Base-by-base conservation (phyloP, 2,329 filamentous ascomycete genomes). In the Fusarium phyllophilum region DNA sequence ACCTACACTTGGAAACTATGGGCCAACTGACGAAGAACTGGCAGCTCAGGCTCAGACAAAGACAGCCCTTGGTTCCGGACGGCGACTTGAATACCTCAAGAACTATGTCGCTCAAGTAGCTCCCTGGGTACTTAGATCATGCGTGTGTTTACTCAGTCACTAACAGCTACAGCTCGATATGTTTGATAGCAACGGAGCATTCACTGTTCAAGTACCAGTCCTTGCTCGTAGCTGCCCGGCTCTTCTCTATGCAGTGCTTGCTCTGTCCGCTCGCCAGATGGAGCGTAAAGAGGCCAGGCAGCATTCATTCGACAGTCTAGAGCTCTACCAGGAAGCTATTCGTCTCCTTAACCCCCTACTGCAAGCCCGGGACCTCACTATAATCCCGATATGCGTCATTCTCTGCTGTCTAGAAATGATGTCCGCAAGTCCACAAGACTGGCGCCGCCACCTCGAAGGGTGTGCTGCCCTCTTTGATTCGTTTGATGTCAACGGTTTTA, bases 391-490 rank as follows among this genome's bases (percentile, higher is more conserved):
- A n/a, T 84, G 83, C 57, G 79, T 81, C 18, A 79, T 85, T 6
- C 78, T 85, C 3, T 84, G 83, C 69, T 80, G 79, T 52, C 72
- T 84, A n/a, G 83, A 85, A 75, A 84, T 85, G 83, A 84, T 84
- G 82, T 83, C 81, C 9, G 82, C 81, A 33, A 81, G 81, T 60
- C 80, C 79, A 1, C 78, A 78, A 38, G 87, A 88, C 66, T 90
- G 89, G 89, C 81, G 86, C 5, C 83, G 85, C 15, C 88, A 90
- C 73, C 80, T 90, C 5, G 88, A 90, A 61, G 89, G 89, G 2
- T 90, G 88, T 68, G 88, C 89, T 7, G 86, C 86, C 6, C 80
- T 90, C 8, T 86, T 90, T 49, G 84, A 87, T 69, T 84, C 86
- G 0, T 84, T 87, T 56, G 85, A 83, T 15, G 85, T 89, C n/a